These are phyloP conservation scores for Candida sp. DNA, from an alignment of 1,139 yeast genomes.

Conservation along the genomic window DNA sequence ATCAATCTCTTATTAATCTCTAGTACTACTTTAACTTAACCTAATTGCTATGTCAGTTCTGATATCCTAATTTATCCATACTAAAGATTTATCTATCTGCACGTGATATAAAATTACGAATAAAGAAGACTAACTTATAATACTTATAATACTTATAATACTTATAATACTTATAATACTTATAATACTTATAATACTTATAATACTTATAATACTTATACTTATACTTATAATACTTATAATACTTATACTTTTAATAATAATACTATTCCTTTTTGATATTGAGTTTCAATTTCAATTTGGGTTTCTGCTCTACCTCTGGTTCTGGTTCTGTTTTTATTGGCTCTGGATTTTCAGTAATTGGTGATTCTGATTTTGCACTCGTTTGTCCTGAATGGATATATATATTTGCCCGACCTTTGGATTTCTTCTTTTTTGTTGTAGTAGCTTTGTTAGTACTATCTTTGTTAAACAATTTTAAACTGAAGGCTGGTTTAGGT, in stretches of 20 bases:
- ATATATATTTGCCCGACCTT: slow-evolving; percentile 6
- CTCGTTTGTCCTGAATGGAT: slow-evolving; percentile 5
- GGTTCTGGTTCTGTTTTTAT: slow-evolving; percentile 1
- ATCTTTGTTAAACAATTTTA: slow-evolving; percentile 1
- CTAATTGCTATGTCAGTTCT: background rate
- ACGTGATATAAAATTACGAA: background rate
- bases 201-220: background rate
- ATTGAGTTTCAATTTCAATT: slow-evolving; percentile 8
- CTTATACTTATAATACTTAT: no score
- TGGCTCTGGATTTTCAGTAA: background rate
- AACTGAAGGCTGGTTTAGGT: background rate
- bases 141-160: background rate
- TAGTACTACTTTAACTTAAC: background rate
- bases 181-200: background rate
- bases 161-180: no score
- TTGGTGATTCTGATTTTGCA: slow-evolving; percentile 2
- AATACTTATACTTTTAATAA: background rate
- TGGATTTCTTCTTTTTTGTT: slow-evolving; percentile 10
- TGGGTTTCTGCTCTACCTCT: slow-evolving; percentile 4
- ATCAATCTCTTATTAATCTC: background rate
- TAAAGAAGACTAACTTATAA: no score
- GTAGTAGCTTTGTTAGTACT: background rate
- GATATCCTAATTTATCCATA: no score
- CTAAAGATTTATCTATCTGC: no score
- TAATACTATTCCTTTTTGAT: no score